Percentiles rank a stretch among this genome's conserved stretches.
Evolutionary conservation across 805 yeast species (phyloP).

Genomic region (Millerago galiae): DNA sequence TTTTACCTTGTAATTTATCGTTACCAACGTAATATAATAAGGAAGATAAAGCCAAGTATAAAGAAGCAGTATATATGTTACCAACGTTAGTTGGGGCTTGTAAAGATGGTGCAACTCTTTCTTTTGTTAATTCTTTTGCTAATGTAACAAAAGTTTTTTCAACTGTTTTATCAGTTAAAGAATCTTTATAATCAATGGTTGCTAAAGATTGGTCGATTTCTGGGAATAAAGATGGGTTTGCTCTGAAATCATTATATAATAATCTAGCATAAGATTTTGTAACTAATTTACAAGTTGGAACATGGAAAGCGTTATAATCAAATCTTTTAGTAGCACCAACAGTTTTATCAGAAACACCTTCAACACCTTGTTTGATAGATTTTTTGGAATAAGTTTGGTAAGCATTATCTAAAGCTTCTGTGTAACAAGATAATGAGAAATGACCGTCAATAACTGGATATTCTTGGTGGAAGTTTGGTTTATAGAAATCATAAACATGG

Average conservation of each 20-base stretch:
- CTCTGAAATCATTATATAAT: slow-evolving; percentile 78
- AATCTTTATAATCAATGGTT: slow-evolving; percentile 60
- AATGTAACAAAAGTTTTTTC: slow-evolving; percentile 81
- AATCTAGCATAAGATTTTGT: slow-evolving; percentile 89
- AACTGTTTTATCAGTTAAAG: slow-evolving; percentile 70
- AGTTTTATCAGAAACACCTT: slow-evolving; percentile 39
- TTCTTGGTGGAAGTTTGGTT: slow-evolving; percentile 94
- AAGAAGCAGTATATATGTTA: slow-evolving; percentile 95
- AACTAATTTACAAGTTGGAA: slow-evolving; percentile 95
- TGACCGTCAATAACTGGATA: slow-evolving; percentile 98
- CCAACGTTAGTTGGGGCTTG: slow-evolving; percentile 94
- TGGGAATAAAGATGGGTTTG: slow-evolving; percentile 60
- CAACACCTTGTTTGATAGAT: slow-evolving; percentile 47
- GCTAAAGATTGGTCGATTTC: slow-evolving; percentile 47
- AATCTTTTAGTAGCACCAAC: slow-evolving; percentile 70
- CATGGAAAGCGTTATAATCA: slow-evolving; percentile 95
- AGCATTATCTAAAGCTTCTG: slow-evolving; percentile 84
- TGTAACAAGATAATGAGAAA: slow-evolving; percentile 88
- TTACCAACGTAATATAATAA: slow-evolving; percentile 68
- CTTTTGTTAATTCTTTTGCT: slow-evolving; percentile 58
- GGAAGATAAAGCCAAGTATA: slow-evolving; percentile 82
- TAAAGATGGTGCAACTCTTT: slow-evolving; percentile 74
- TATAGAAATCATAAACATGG: slow-evolving; percentile 96
- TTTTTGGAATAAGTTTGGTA: slow-evolving; percentile 79
- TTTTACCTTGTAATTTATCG: slow-evolving; percentile 69